Evolutionary conservation across 306 rosid genomes (phyloP).

Genomic region (Pyrus bretschneideri): DNA sequence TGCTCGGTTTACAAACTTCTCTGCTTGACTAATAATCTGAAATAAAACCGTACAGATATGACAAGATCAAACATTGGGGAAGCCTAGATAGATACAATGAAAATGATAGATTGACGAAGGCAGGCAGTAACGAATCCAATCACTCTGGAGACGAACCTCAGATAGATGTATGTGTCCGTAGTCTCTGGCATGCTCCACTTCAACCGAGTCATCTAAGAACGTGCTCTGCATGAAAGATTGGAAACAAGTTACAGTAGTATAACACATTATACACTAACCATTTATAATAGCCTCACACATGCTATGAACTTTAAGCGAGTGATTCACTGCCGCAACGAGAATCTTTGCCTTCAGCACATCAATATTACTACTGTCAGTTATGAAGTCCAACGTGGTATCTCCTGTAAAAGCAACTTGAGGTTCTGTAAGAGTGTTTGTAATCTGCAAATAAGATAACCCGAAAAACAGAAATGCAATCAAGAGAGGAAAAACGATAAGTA

Average conservation of each 20-base stretch:
- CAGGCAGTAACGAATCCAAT: background rate
- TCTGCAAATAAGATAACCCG: slow-evolving; percentile 42
- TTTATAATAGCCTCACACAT: background rate
- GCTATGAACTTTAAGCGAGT: slow-evolving; percentile 5
- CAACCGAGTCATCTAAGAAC: slow-evolving; percentile 54
- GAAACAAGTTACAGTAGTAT: background rate
- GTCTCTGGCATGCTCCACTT: slow-evolving; percentile 78
- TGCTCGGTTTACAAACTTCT: slow-evolving; percentile 65
- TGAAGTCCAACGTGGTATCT: slow-evolving; percentile 76
- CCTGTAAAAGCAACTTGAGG: slow-evolving; percentile 95
- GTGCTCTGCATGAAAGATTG: slow-evolving; percentile 47
- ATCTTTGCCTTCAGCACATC: slow-evolving; percentile 74
- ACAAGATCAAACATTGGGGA: background rate
- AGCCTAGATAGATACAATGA: slow-evolving; percentile 1
- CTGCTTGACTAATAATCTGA: slow-evolving; percentile 67
- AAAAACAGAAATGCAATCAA: background rate
- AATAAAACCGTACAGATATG: slow-evolving; percentile 5
- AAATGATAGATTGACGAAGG: background rate
- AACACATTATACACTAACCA: background rate
- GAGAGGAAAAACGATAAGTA: background rate
- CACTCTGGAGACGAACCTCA: slow-evolving; percentile 45
- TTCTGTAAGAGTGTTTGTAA: slow-evolving; percentile 61
- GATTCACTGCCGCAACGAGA: slow-evolving; percentile 77
- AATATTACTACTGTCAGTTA: slow-evolving; percentile 47
- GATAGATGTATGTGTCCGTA: slow-evolving; percentile 82